A percentile compares a stretch with the other conserved stretches of the same genome.
Conservation (phyloP, 108 stramenopile species). For the Parmales sp. region DNA sequence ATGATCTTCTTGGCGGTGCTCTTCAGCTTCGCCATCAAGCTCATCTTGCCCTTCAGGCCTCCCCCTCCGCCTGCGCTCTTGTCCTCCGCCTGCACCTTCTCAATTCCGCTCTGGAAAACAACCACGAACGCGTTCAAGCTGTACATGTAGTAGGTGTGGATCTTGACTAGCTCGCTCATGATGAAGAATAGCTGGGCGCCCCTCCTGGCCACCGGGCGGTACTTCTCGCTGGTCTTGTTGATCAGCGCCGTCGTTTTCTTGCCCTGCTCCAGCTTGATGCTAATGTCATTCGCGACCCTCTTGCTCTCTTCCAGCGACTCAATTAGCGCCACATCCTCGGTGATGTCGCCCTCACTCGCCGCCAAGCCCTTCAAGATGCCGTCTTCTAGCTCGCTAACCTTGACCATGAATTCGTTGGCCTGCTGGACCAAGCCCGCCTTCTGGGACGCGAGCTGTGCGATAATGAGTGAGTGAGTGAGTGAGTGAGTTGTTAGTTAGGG, state of each 20-base stretch:
- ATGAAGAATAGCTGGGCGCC: conserved; percentile 55
- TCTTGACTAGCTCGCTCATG: conserved; percentile 54
- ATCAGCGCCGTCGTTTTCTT: conserved; percentile 30
- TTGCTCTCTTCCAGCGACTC: conserved; percentile 54
- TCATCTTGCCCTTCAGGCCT: conserved; percentile 1
- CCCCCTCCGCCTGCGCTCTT: not conserved
- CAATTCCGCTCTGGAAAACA: conserved; percentile 53
- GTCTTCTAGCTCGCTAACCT: conserved; percentile 59
- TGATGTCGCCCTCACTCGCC: conserved; percentile 47
- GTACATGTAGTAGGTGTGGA: conserved; percentile 63
- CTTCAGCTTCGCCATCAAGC: not conserved
- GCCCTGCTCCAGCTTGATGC: conserved; percentile 31
- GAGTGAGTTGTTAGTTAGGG: too few relatives aligned
- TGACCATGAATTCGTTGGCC: conserved; percentile 59
- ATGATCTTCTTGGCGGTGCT: conserved; percentile 6
- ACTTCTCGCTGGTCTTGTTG: conserved; percentile 50
- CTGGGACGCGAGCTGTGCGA: conserved; percentile 35
- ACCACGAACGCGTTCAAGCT: conserved; percentile 52
- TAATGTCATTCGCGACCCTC: conserved; percentile 43
- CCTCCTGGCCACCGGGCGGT: conserved; percentile 51
- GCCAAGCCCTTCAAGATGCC: conserved; percentile 51
- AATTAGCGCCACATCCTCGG: conserved; percentile 47
- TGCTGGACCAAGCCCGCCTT: conserved; percentile 46
- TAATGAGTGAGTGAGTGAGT: too few relatives aligned
- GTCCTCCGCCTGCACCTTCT: conserved; percentile 25